phyloP scores from a whole-genome alignment of 495 filamentous ascomycete genomes.

The Aspergillus olivimuriae region DNA sequence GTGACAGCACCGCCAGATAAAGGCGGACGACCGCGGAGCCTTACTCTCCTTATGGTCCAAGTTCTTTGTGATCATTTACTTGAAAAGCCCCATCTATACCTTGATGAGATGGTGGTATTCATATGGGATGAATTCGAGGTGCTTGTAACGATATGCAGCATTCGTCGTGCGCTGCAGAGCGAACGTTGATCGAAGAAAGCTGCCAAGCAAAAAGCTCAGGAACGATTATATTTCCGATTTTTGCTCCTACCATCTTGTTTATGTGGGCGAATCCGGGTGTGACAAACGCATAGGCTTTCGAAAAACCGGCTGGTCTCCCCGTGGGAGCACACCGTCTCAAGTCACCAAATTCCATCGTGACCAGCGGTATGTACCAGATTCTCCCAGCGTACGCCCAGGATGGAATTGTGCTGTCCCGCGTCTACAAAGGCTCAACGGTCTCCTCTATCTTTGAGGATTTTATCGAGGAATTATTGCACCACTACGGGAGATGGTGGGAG shows the following conservation, averaged over 20 bases:
- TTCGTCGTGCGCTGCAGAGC: not conserved
- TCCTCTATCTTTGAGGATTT: too few relatives aligned
- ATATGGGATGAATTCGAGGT: not conserved
- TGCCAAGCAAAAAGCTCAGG: not conserved
- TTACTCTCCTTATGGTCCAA: not conserved
- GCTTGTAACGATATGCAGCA: not conserved
- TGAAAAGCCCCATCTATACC: not conserved
- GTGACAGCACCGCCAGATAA: not conserved
- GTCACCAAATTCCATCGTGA: not conserved
- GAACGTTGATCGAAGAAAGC: not conserved
- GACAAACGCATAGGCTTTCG: not conserved
- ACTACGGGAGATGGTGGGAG: not conserved
- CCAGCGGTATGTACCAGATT: not conserved
- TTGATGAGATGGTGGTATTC: not conserved
- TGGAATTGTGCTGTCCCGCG: too few relatives aligned
- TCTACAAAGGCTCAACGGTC: too few relatives aligned
- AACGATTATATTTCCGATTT: not conserved
- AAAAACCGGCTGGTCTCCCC: not conserved
- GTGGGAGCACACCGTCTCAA: not conserved
- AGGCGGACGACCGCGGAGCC: not conserved
- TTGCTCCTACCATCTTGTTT: not conserved
- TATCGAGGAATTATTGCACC: not conserved
- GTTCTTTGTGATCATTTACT: slow-evolving; percentile 2
- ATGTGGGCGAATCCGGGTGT: not conserved
- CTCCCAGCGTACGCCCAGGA: not conserved